These are phyloP conservation scores for Arthrobotrys entomopaga DNA, from an alignment of 2,329 filamentous ascomycete genomes.

Conservation along the genomic window DNA sequence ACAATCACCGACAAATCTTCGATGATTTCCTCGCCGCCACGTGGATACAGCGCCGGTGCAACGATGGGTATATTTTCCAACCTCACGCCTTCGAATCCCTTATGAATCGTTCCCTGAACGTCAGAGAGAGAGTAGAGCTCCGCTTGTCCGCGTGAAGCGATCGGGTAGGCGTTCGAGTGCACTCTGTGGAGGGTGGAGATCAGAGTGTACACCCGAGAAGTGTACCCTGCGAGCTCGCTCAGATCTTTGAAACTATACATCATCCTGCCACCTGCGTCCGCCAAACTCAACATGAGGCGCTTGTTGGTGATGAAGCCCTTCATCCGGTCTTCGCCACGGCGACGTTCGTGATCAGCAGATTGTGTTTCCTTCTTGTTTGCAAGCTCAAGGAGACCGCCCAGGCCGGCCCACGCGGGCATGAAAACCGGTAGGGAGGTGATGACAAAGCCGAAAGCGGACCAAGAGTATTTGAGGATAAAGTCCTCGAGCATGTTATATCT, in stretches of 20 bases:
- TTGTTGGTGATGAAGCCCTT: constrained; percentile 99
- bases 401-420: constrained; percentile 89
- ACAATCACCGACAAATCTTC: constrained; percentile 90
- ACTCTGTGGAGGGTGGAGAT: constrained; percentile 94
- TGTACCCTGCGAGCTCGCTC: constrained; percentile 93
- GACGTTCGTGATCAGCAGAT: constrained; percentile 72
- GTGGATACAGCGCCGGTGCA: constrained; percentile 85
- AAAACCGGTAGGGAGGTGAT: constrained; percentile 93
- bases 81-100: constrained; percentile 92
- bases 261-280: constrained; percentile 95
- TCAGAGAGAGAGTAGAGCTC: constrained; percentile 91
- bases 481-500: constrained; percentile 99
- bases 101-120: constrained; percentile 91
- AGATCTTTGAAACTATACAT: constrained; percentile 99
- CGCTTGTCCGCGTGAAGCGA: constrained; percentile 72
- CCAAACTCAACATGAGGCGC: constrained; percentile 94
- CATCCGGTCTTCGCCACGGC: constrained; percentile 73
- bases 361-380: constrained; percentile 60
- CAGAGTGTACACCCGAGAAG: constrained; percentile 91
- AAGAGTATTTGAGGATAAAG: constrained; percentile 97
- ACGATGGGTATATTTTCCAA: constrained; percentile 93
- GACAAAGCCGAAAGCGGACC: constrained; percentile 94
- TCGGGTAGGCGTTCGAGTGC: constrained; percentile 87
- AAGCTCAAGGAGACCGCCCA: constrained; percentile 78
- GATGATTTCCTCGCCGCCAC: constrained; percentile 89